Evolutionary conservation across 2,329 filamentous ascomycete species (phyloP).

Genomic region (Xylariaceae sp.): DNA sequence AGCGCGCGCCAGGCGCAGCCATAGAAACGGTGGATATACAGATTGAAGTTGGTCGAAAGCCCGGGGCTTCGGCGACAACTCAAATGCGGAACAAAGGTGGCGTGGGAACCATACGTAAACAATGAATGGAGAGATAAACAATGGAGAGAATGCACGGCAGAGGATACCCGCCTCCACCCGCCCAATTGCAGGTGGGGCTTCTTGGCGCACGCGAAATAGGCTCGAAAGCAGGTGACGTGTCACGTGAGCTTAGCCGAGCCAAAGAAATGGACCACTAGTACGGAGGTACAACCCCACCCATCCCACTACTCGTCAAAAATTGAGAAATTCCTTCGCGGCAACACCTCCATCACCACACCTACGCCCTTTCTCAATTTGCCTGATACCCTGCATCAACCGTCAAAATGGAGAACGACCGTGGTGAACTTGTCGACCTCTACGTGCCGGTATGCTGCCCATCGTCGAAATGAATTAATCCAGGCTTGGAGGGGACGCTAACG

Average conservation of each 20-base stretch:
- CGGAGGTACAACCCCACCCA: slow-evolving; percentile 15
- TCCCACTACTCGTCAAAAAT: slow-evolving; percentile 26
- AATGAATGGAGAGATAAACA: not conserved
- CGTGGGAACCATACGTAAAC: not conserved
- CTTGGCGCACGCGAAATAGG: slow-evolving; percentile 24
- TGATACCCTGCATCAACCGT: slow-evolving; percentile 34
- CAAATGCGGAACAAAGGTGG: not conserved
- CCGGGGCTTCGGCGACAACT: not conserved
- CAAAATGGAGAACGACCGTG: slow-evolving; percentile 99
- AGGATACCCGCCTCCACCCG: not conserved
- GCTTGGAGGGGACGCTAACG: slow-evolving; percentile 9
- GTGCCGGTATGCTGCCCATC: slow-evolving; percentile 34
- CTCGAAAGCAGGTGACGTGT: slow-evolving; percentile 29
- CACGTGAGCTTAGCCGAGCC: slow-evolving; percentile 26
- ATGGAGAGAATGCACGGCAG: not conserved
- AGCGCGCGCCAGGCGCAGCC: slow-evolving; percentile 46
- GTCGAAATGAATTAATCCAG: not conserved
- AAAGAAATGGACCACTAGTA: slow-evolving; percentile 9
- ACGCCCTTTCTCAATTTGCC: slow-evolving; percentile 4
- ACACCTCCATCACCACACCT: slow-evolving; percentile 22
- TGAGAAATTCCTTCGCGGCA: slow-evolving; percentile 22
- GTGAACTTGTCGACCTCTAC: slow-evolving; percentile 99
- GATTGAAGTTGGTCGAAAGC: slow-evolving; percentile 5
- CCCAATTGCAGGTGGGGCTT: slow-evolving; percentile 2
- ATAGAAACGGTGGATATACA: slow-evolving; percentile 24